phyloP scores from a whole-genome alignment of 2,329 filamentous ascomycete genomes.

The Pseudogymnoascus destructans region DNA sequence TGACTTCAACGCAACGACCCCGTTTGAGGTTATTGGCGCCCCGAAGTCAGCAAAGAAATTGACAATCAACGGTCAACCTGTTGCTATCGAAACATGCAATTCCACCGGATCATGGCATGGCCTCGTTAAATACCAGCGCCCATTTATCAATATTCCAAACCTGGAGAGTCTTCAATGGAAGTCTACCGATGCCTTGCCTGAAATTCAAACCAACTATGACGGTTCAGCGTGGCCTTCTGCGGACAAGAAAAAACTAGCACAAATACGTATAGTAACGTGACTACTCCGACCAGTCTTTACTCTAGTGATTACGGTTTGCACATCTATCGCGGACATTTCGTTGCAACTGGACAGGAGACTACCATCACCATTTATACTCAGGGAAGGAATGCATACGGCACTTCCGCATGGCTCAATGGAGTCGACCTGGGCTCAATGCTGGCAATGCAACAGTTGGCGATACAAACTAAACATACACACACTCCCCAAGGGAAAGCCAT shows the following conservation, averaged over 20 bases:
- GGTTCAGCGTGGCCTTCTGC: slow-evolving; percentile 53
- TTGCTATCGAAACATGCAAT: slow-evolving; percentile 18
- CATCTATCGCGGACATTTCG: slow-evolving; percentile 57
- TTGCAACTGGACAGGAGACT: slow-evolving; percentile 44
- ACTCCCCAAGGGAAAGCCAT: slow-evolving; percentile 35
- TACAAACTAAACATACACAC: slow-evolving; percentile 40
- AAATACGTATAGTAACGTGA: slow-evolving; percentile 25
- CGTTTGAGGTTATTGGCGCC: slow-evolving; percentile 52
- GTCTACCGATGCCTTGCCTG: slow-evolving; percentile 55
- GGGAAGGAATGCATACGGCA: slow-evolving; percentile 54
- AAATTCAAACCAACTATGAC: slow-evolving; percentile 46
- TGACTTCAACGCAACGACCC: slow-evolving; percentile 55
- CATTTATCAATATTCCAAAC: slow-evolving; percentile 39
- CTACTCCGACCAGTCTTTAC: slow-evolving; percentile 52
- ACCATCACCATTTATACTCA: slow-evolving; percentile 43
- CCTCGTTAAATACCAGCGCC: slow-evolving; percentile 34
- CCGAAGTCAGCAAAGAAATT: slow-evolving; percentile 47
- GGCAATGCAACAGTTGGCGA: slow-evolving; percentile 36
- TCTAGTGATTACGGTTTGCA: slow-evolving; percentile 61
- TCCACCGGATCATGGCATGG: slow-evolving; percentile 37
- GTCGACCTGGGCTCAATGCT: slow-evolving; percentile 45
- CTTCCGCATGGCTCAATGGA: slow-evolving; percentile 49
- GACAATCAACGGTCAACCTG: slow-evolving; percentile 28
- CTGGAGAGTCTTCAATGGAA: slow-evolving; percentile 50
- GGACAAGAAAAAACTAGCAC: slow-evolving; percentile 10